Base-by-base conservation (phyloP, 179 eudicot species). In the Vitellaria paradoxa region DNA sequence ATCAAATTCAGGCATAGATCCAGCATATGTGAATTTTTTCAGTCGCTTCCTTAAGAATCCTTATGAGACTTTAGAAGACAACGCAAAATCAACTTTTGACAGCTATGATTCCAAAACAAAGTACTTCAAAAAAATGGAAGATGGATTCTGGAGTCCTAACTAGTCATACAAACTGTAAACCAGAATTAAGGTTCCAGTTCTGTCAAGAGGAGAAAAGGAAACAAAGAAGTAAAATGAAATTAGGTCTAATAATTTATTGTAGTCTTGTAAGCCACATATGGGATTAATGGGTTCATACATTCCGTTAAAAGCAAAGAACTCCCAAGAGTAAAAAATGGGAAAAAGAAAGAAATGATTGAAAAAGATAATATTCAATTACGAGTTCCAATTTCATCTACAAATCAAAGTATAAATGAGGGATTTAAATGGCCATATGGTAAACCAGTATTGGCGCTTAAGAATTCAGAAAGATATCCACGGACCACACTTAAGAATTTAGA, bases 91-190 rank as follows among this genome's bases (percentile, higher is more conserved):
- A 21, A 74, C 77, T 61, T 47, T 65, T 61, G 37, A 45, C 66
- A 74, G 23, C 40, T 62, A 74, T 9, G 45, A 21, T 46, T 74
- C 68, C 23, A 26, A 8, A 23, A 50, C 12, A 50, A 23, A 60
- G 1, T 73, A 46, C 14, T 61, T 74, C 57, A 70, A 73, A 59
- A 30, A 73, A 73, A 45, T 73, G 52, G 14, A 60, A 61, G 68
- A 74, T 49, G 53, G 14, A 13, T 7, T 45, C 68, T 14, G 1
- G 23, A 45, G 67, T 45, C 68, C 67, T 46, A 17, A 61, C 10
- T 4, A n/a, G 20, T 45, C 37, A 62, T 61, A 23, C 12, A 46
- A 15, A 49, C 62, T 74, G 13, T 23, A n/a, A 20, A 14, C 20
- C 20, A 10, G 12, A 45, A 3, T 17, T 40, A 68, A 18, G 20